These are phyloP conservation scores for Filobasidium uniguttulatum DNA, from an alignment of 1,284 basidiomycete genomes.

Conservation along the genomic window DNA sequence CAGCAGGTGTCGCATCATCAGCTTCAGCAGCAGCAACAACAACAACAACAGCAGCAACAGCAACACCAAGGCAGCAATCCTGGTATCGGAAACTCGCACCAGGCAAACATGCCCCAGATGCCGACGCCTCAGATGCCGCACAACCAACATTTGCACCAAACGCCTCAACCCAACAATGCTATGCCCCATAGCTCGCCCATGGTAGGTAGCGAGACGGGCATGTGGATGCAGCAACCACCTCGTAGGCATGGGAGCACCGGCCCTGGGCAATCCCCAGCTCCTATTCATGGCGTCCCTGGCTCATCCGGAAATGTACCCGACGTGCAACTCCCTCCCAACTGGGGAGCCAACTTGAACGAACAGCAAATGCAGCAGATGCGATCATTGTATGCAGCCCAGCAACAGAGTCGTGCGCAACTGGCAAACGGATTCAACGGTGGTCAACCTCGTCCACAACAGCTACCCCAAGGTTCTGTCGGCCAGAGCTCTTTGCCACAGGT, in stretches of 20 bases:
- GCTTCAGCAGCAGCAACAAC: constrained; percentile 11
- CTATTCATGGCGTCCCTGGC: background rate
- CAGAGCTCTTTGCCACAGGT: constrained; percentile 6
- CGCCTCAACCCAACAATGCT: constrained; percentile 1
- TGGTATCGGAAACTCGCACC: constrained; percentile 1
- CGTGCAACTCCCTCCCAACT: background rate
- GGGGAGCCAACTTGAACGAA: constrained; percentile 7
- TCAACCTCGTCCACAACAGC: constrained; percentile 7
- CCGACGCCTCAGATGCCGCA: constrained; percentile 1
- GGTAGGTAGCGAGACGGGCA: constrained; percentile 4
- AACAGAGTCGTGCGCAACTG: constrained; percentile 8
- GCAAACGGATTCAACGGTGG: constrained; percentile 6
- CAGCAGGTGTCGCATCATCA: constrained; percentile 8
- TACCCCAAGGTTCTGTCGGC: constrained; percentile 3
- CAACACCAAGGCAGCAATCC: constrained; percentile 5
- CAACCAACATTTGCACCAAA: constrained; percentile 7
- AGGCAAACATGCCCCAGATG: background rate
- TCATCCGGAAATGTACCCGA: constrained; percentile 4
- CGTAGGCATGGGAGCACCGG: constrained; percentile 6
- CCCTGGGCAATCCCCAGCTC: background rate
- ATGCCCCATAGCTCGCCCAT: background rate
- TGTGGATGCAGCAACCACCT: constrained; percentile 8
- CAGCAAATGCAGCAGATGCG: constrained; percentile 8
- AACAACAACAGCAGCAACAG: constrained; percentile 8
- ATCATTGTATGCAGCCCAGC: constrained; percentile 7